Percentiles rank a stretch among this genome's conserved stretches.
phyloP scores from a whole-genome alignment of 2,329 filamentous ascomycete species.

The Xylaria sp. region DNA sequence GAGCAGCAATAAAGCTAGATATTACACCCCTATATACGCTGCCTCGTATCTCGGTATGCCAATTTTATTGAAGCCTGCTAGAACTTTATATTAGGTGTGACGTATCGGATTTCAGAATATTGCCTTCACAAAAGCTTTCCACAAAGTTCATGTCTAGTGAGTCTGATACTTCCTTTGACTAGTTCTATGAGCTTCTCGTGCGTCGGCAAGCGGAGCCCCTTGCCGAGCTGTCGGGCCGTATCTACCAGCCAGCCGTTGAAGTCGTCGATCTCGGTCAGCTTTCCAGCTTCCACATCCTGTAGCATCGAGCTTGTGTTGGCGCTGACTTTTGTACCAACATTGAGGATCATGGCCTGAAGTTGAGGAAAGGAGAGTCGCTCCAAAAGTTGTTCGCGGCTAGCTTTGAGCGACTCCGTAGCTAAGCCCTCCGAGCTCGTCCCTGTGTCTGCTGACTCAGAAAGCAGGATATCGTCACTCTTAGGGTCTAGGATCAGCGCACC shows the following conservation, averaged over 20 bases:
- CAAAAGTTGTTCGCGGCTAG: conserved; percentile 47
- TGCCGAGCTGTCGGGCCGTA: conserved; percentile 48
- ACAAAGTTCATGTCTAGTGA: conserved; percentile 45
- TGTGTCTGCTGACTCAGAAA: not conserved
- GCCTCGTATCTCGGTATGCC: not conserved
- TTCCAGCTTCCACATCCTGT: conserved; percentile 60
- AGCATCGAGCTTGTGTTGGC: conserved; percentile 67
- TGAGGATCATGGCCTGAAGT: conserved; percentile 54
- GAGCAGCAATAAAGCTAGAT: not conserved
- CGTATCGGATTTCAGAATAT: not conserved
- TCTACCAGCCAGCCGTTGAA: conserved; percentile 66
- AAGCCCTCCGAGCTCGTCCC: not conserved
- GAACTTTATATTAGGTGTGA: not conserved
- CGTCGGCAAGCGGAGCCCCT: conserved; percentile 43
- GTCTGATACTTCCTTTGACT: conserved; percentile 45
- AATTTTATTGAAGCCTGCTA: not conserved
- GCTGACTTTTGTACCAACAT: conserved; percentile 53
- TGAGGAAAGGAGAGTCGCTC: conserved; percentile 51
- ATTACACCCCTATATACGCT: not conserved
- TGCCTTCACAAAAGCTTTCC: conserved; percentile 5
- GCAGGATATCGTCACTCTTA: conserved; percentile 48
- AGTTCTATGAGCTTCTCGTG: conserved; percentile 52
- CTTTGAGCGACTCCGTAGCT: conserved; percentile 37
- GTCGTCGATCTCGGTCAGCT: conserved; percentile 38
- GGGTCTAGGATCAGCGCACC: conserved; percentile 69